phyloP scores from a whole-genome alignment of 768 basidiomycete genomes.

The Nidularia sp. region DNA sequence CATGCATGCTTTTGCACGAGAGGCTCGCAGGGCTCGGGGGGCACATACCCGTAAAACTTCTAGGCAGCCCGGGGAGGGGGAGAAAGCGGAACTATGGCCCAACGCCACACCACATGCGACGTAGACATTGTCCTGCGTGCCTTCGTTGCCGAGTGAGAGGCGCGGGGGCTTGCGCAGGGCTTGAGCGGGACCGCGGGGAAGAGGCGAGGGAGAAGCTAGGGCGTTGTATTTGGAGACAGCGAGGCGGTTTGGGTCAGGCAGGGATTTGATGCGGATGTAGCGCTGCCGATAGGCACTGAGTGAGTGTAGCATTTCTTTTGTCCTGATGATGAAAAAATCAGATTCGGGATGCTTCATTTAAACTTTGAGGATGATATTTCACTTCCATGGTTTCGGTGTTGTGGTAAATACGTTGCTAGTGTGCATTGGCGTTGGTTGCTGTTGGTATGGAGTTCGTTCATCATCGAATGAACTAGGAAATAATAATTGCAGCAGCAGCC shows the following conservation, averaged over 20 bases:
- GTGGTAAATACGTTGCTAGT: too few species aligned
- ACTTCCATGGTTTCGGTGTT: too few species aligned
- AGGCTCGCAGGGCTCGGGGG: constrained; percentile 26
- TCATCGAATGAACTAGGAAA: too few species aligned
- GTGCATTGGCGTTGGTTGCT: too few species aligned
- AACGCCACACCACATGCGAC: constrained; percentile 46
- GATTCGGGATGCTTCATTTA: too few species aligned
- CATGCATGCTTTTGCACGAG: constrained; percentile 67
- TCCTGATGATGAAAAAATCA: too few species aligned
- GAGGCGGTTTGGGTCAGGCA: constrained; percentile 39
- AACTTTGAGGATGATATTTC: too few species aligned
- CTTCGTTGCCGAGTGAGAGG: constrained; percentile 51
- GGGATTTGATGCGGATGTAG: constrained; percentile 69
- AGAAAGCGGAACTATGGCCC: too few species aligned
- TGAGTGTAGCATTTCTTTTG: constrained; percentile 22
- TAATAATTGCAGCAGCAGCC: too few species aligned
- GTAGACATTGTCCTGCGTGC: constrained; percentile 65
- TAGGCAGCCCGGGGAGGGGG: constrained; percentile 24
- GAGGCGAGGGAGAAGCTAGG: constrained; percentile 34
- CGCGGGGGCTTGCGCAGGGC: constrained; percentile 45
- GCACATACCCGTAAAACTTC: constrained; percentile 4
- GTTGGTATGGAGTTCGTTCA: too few species aligned
- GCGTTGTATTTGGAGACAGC: constrained; percentile 58
- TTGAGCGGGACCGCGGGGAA: constrained; percentile 8
- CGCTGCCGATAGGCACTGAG: constrained; percentile 65